phyloP scores from a whole-genome alignment of 208 protist species.

The Herpetomonas samuelpessoai region DNA sequence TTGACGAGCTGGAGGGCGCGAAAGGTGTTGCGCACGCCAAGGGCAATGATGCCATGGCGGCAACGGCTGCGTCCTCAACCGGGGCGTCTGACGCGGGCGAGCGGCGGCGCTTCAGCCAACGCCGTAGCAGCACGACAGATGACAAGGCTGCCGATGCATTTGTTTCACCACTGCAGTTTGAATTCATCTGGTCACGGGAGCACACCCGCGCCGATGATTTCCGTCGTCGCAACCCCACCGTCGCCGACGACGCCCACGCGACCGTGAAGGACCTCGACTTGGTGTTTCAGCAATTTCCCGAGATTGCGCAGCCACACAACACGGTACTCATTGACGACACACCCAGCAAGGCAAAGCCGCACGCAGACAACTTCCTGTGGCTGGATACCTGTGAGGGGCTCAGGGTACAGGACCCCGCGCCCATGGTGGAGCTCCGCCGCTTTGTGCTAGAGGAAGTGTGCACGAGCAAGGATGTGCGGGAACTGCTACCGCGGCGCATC shows the following conservation, averaged over 20 bases:
- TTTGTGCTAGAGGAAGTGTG: slow-evolving; percentile 73
- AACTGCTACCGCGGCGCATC: slow-evolving; percentile 70
- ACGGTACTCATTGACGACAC: slow-evolving; percentile 89
- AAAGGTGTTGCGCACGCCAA: neutral
- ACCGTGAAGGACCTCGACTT: slow-evolving; percentile 77
- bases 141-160: neutral
- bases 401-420: slow-evolving; percentile 36
- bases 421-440: slow-evolving; percentile 46
- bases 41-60: neutral
- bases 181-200: slow-evolving; percentile 86
- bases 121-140: slow-evolving; percentile 6
- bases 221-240: slow-evolving; percentile 47
- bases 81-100: neutral
- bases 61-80: neutral
- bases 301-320: slow-evolving; percentile 61
- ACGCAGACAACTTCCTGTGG: slow-evolving; percentile 85
- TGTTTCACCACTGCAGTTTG: slow-evolving; percentile 34
- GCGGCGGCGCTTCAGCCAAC: slow-evolving; percentile 8
- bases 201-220: slow-evolving; percentile 82
- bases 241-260: slow-evolving; percentile 68
- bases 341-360: slow-evolving; percentile 73
- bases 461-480: slow-evolving; percentile 63
- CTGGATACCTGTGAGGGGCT: slow-evolving; percentile 64
- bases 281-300: slow-evolving; percentile 59
- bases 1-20: neutral